These are phyloP conservation scores for Borealophlyctis nickersoniae DNA, from an alignment of 192 early-diverging fungal species.

Conservation along the genomic window DNA sequence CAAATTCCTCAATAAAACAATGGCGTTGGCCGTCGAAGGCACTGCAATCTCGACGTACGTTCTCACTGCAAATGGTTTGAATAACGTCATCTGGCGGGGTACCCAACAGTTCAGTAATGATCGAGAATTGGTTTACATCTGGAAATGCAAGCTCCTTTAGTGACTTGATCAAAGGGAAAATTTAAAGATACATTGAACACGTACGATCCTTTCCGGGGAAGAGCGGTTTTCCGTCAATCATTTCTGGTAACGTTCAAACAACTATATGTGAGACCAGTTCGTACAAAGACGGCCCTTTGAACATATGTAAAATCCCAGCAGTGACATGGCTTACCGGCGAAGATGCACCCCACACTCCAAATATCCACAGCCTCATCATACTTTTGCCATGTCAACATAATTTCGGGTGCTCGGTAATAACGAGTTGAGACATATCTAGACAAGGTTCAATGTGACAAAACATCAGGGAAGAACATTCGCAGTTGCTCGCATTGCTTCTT, in stretches of 20 bases:
- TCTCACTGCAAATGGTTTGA: constrained; percentile 87
- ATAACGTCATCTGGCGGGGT: constrained; percentile 91
- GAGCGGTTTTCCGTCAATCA: constrained; percentile 91
- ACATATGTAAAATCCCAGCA: no score
- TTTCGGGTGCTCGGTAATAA: constrained; percentile 97
- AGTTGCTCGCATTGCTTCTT: no score
- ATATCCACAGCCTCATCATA: constrained; percentile 96
- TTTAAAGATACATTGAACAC: constrained; percentile 20
- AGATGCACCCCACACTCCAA: constrained; percentile 93
- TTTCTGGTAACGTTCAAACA: constrained; percentile 66
- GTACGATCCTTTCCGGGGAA: constrained; percentile 93
- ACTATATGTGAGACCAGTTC: no score
- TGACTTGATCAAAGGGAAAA: not conserved
- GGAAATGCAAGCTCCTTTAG: constrained; percentile 2
- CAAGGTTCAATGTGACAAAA: constrained; percentile 6
- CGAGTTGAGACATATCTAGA: constrained; percentile 85
- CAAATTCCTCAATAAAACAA: not conserved
- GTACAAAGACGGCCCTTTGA: no score
- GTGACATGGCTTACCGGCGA: constrained; percentile 70
- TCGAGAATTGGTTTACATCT: constrained; percentile 95
- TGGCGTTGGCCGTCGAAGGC: no score
- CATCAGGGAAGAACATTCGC: no score
- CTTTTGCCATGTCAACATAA: constrained; percentile 97
- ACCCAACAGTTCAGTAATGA: constrained; percentile 88
- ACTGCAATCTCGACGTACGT: no score